Evolutionary conservation across 2,329 filamentous ascomycete genomes (phyloP), one percentile per base, ranked within the genome.

Genomic region (Incumbomyces lentus): DNA sequence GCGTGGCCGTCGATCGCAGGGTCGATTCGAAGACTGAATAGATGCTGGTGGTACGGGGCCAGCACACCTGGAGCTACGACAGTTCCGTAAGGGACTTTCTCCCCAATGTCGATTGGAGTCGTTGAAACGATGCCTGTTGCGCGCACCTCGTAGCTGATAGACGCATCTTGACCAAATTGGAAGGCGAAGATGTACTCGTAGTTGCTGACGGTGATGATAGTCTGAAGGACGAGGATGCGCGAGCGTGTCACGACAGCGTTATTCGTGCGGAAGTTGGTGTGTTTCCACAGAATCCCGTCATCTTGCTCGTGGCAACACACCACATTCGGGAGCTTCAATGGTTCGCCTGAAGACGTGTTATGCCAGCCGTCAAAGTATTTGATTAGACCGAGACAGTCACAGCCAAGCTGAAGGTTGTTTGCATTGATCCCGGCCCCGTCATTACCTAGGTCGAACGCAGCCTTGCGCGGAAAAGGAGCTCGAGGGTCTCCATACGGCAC

Each of bases 111-210:
- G 32, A 68, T 68, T 1, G 64, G 64, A 0, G 52, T 52, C 0
- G 67, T 69, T 0, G 65, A 68, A 4, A 71, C 49, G 17, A 70
- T 70, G 0, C 79, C 68, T 0, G 68, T 70, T 0, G 68, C 69
- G 10, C 67, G 64, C 3, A 68, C 63, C 46, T 69, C 66, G 45
- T 67, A 67, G 26, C 62, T 51, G 29, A 72, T 61, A 1, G 59
- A 59, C 6, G 62, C 68, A 33, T 65, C 66, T 44, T 69, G 63
- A 5, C 60, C 51, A 44, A 71, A 70, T 16, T 66, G 57, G 43
- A 64, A 70, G 3, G 62, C 63, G 46, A 71, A 69, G 16, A 65
- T 68, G 40, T 69, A 69, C 48, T 69, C 67, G 50, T 69, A 69
- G 51, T 69, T 69, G 43, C 60, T 61, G 11, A 69, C 64, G 0